Conservation (phyloP, 78 protist genomes). For the Tieghemostelium lacteum region DNA sequence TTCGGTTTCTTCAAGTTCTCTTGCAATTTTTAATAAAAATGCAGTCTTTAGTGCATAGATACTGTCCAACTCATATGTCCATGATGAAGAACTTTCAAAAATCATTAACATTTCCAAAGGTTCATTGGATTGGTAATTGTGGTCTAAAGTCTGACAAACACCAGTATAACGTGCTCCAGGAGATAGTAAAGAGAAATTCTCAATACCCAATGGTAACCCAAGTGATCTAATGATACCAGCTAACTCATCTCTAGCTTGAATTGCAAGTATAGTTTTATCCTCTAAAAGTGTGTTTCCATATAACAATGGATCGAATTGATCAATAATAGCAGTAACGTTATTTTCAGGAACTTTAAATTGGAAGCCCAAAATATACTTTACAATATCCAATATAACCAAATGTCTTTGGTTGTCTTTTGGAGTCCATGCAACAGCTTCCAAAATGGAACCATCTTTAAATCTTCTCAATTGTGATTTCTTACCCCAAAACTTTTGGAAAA, state of each 20-base stretch:
- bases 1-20: conserved; percentile 1
- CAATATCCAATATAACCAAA: conserved; percentile 40
- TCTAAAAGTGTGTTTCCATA: not conserved
- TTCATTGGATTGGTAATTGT: conserved; percentile 3
- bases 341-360: conserved; percentile 27
- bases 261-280: not conserved
- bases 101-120: conserved; percentile 25
- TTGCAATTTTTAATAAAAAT: conserved; percentile 53
- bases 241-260: conserved; percentile 21
- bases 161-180: conserved; percentile 74
- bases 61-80: conserved; percentile 42
- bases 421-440: conserved; percentile 62
- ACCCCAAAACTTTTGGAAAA: conserved; percentile 71
- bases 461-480: conserved; percentile 60
- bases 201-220: conserved; percentile 44
- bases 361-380: conserved; percentile 13
- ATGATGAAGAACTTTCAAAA: conserved; percentile 8
- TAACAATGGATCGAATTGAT: conserved; percentile 39
- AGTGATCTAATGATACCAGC: not conserved
- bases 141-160: conserved; percentile 6
- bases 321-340: not conserved
- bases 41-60: conserved; percentile 58
- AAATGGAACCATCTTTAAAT: conserved; percentile 78
- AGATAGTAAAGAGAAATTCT: conserved; percentile 9
- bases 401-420: conserved; percentile 37